Evolutionary conservation across 768 basidiomycete species (phyloP), one percentile per base, ranked within the genome.

Genomic region (Trametopsis cervina): DNA sequence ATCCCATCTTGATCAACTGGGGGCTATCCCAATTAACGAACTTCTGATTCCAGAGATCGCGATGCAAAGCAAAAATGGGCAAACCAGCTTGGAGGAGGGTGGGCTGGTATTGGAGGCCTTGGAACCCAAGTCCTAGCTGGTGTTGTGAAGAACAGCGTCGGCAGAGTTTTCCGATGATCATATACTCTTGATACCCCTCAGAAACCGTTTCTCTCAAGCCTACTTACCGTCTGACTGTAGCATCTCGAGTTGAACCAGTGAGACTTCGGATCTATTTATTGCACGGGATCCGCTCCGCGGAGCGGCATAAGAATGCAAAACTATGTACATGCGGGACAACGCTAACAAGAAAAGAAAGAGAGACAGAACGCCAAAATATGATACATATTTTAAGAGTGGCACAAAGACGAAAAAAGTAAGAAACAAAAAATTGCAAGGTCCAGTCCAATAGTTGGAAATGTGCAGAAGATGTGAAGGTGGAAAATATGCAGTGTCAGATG

Each of bases 31-130:
- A 21, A 33, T n/a, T n/a, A n/a, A n/a, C n/a, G n/a, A n/a, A n/a
- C n/a, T n/a, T n/a, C n/a, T n/a, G n/a, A n/a, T 29, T 18, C 9
- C 58, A 87, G 85, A 40, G 92, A 95, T 62, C 82, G 93, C 42
- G 95, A 98, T 58, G 89, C 95, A 22, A 96, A 96, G 65, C 79
- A 85, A 57, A 80, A 81, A 44, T 97, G 91, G 95, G 91, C 92
- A 2, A 83, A 78, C 50, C 76, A 73, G 22, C 74, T 89, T 15
- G 77, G 80, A 11, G 72, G 82, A n/a, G 75, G 75, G 29, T 89
- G 89, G 83, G 71, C 76, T 44, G 83, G 83, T 12, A 61, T 92
- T 22, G 85, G 90, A 23, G 85, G 92, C 0, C 64, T 97, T 39
- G 90, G 93, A 1, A 89, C 92, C 2, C 85, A 89, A 57, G 67